Evolutionary conservation across 2,329 filamentous ascomycete species (phyloP).

Genomic region (Cladorrhinum sp.): DNA sequence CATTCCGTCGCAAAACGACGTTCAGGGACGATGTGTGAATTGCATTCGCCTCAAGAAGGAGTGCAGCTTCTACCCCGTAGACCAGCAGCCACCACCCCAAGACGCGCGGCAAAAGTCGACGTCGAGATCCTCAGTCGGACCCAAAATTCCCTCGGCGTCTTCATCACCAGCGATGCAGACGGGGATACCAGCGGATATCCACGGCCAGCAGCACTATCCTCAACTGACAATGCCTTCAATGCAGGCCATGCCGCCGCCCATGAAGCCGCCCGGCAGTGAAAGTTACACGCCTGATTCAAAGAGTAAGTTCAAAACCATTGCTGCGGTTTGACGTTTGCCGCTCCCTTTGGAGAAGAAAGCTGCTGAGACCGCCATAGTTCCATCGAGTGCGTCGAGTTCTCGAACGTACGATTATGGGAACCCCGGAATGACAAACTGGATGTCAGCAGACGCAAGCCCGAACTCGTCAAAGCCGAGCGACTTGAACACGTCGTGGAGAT

Average conservation of each 20-base stretch:
- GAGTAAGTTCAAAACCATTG: slow-evolving; percentile 37
- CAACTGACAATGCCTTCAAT: slow-evolving; percentile 44
- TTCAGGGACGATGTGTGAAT: slow-evolving; percentile 77
- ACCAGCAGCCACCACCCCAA: slow-evolving; percentile 61
- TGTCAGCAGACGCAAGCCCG: slow-evolving; percentile 41
- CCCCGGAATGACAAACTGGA: slow-evolving; percentile 43
- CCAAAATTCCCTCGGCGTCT: slow-evolving; percentile 44
- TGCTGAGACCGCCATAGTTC: slow-evolving; percentile 34
- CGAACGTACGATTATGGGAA: slow-evolving; percentile 40
- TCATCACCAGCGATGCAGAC: slow-evolving; percentile 47
- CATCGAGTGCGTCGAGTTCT: slow-evolving; percentile 33
- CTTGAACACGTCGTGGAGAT: slow-evolving; percentile 46
- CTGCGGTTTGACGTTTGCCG: neutral
- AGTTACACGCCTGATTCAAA: slow-evolving; percentile 40
- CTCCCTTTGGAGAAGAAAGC: neutral
- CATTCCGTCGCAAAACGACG: slow-evolving; percentile 69
- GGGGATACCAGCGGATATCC: slow-evolving; percentile 41
- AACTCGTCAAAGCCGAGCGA: slow-evolving; percentile 43
- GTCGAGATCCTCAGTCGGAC: slow-evolving; percentile 38
- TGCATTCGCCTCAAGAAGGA: slow-evolving; percentile 94
- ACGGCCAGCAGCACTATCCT: slow-evolving; percentile 40
- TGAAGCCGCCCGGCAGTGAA: slow-evolving; percentile 39
- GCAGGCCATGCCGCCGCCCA: slow-evolving; percentile 44
- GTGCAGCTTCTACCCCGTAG: slow-evolving; percentile 87
- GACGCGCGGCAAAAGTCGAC: slow-evolving; percentile 44